These are phyloP conservation scores for Orbilia ellipsospora DNA, from an alignment of 2,329 filamentous ascomycete genomes.

Conservation along the genomic window DNA sequence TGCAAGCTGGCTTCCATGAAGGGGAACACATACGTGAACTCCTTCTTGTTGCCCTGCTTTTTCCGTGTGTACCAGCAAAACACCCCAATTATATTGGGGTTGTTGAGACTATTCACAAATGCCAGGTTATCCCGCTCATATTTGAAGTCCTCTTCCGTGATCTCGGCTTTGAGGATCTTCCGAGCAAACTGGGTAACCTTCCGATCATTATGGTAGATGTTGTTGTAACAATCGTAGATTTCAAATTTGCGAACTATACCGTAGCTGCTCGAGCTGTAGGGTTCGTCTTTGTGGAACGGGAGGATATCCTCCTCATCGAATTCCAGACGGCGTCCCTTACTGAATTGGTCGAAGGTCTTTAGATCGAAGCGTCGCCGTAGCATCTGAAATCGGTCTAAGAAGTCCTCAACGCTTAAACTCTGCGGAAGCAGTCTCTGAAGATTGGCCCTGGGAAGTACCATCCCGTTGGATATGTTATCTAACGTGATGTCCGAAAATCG, in stretches of 20 bases:
- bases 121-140: constrained; percentile 41
- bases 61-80: constrained; percentile 41
- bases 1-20: constrained; percentile 42
- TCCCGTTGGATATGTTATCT: constrained; percentile 39
- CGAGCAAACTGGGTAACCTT: constrained; percentile 42
- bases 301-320: constrained; percentile 44
- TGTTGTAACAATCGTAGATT: constrained; percentile 42
- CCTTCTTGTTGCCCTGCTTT: constrained; percentile 36
- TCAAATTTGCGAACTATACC: constrained; percentile 35
- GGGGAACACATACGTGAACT: constrained; percentile 44
- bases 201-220: constrained; percentile 27
- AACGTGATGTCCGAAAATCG: constrained; percentile 37
- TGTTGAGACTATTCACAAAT: constrained; percentile 34
- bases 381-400: constrained; percentile 41
- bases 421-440: constrained; percentile 21
- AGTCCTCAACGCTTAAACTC: constrained; percentile 36
- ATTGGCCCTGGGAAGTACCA: constrained; percentile 17
- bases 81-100: constrained; percentile 44
- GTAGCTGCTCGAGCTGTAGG: constrained; percentile 36
- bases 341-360: constrained; percentile 38
- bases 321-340: constrained; percentile 28
- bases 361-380: constrained; percentile 34
- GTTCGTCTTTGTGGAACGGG: constrained; percentile 30
- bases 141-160: constrained; percentile 39
- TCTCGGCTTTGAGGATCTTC: constrained; percentile 35